These are phyloP conservation scores for Phialocephala sp. DNA, from an alignment of 2,329 filamentous ascomycete species.

Conservation along the genomic window DNA sequence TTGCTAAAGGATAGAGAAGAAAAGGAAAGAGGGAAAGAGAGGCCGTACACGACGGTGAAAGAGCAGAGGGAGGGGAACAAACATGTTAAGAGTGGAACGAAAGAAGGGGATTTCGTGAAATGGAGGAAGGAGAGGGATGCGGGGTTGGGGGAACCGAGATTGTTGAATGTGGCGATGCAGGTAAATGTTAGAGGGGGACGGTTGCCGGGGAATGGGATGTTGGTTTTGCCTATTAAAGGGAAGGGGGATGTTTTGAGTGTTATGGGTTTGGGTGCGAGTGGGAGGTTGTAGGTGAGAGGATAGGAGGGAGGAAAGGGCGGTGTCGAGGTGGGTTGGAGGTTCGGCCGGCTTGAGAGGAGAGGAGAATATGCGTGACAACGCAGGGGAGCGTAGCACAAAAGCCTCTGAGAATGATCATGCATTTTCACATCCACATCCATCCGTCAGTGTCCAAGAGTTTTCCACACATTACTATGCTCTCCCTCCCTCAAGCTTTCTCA, in stretches of 20 bases:
- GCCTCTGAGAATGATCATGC: too few relatives aligned
- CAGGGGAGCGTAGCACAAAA: too few relatives aligned
- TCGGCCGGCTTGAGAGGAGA: not conserved
- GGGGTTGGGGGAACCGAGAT: slow-evolving; percentile 49
- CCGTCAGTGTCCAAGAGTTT: too few relatives aligned
- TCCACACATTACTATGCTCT: too few relatives aligned
- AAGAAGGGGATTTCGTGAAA: slow-evolving; percentile 51
- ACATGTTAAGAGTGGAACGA: slow-evolving; percentile 51
- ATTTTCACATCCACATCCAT: too few relatives aligned
- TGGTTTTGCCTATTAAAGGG: not conserved
- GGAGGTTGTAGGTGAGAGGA: not conserved
- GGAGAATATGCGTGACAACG: not conserved
- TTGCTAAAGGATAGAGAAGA: slow-evolving; percentile 22
- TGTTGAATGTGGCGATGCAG: slow-evolving; percentile 58
- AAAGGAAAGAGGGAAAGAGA: slow-evolving; percentile 35
- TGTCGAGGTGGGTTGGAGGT: too few relatives aligned
- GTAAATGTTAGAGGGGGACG: slow-evolving; percentile 54
- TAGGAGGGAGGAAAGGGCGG: too few relatives aligned
- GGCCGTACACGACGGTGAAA: slow-evolving; percentile 51
- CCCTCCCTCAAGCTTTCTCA: too few relatives aligned
- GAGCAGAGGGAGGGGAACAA: slow-evolving; percentile 55
- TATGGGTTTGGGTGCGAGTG: not conserved
- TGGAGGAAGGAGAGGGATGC: slow-evolving; percentile 52
- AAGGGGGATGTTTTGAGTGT: not conserved
- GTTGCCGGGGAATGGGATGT: slow-evolving; percentile 15